Evolutionary conservation across 441 rosid genomes (phyloP), one percentile per base, ranked within the genome.

Genomic region (Euphorbia celastroides): DNA sequence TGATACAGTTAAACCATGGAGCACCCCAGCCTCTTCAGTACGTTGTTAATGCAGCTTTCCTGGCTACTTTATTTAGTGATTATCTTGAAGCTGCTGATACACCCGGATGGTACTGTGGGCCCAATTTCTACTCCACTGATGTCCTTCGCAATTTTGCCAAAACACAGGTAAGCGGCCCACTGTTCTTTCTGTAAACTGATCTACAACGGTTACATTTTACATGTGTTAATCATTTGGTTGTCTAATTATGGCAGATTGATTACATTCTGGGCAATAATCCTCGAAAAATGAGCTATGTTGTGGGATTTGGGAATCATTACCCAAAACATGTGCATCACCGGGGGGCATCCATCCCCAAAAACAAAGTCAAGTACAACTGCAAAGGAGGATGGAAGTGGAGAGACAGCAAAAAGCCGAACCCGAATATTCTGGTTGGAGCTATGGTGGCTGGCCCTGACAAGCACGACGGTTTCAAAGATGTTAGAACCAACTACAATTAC

Each of bases 381-480:
- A 88, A 82, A 76, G 99, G 96, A 30, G 97, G 99, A 64, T 88
- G 88, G 89, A 88, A 88, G 74, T 94, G 87, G 96, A 84, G 88
- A 73, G 93, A 88, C 73, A 72, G 73, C 48, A 66, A 76, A 31
- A 86, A 86, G 66, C 88, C 90, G 36, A 85, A 89, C 79, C 97
- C 97, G 9, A 89, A 94, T 70, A 79, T 72, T 0, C 22, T 91
- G 11, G 80, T 80, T 16, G 99, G 99, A 74, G 99, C 99, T 66
- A 89, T 94, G 99, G 97, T 94, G 76, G 97, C 96, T 57, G 96
- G 99, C 41, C 99, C 99, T 16, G 99, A 89, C 77, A 81, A 77
- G 80, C 83, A 71, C 0, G 97, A 91, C 7, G 93, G 90, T 31
- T 91, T 94, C 81, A 92, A 60, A 12, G 99, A 91, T 27, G 83